Percentiles rank a stretch among this genome's conserved stretches.
These are phyloP conservation scores for Lecanoromycetidae sp. DNA, from an alignment of 2,329 filamentous ascomycete species.

Conservation along the genomic window DNA sequence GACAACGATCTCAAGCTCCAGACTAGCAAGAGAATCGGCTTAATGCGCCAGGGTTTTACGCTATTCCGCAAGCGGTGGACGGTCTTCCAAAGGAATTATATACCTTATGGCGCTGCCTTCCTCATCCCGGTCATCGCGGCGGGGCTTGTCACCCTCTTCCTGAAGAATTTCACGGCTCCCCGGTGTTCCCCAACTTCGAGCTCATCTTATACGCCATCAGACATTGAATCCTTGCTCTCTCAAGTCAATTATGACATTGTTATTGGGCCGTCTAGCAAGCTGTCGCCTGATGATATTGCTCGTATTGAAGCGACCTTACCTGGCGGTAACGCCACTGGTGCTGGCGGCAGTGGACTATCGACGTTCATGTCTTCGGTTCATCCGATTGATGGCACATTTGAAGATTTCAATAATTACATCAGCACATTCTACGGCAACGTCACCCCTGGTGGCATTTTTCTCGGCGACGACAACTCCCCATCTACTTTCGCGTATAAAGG, in stretches of 20 bases:
- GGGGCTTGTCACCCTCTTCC: constrained; percentile 64
- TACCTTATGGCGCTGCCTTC: constrained; percentile 63
- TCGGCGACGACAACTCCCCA: constrained; percentile 47
- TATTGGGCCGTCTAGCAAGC: constrained; percentile 26
- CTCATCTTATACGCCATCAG: constrained; percentile 27
- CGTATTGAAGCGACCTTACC: constrained; percentile 22
- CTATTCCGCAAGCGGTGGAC: constrained; percentile 67
- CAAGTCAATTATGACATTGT: constrained; percentile 26
- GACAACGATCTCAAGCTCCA: constrained; percentile 34
- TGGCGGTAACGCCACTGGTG: constrained; percentile 18
- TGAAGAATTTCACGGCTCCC: constrained; percentile 44
- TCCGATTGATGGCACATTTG: constrained; percentile 46
- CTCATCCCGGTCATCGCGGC: constrained; percentile 68
- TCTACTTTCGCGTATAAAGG: constrained; percentile 62
- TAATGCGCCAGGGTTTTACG: constrained; percentile 57
- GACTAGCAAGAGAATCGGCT: constrained; percentile 57
- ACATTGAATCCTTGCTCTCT: constrained; percentile 23
- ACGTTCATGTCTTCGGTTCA: constrained; percentile 32
- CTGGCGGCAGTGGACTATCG: constrained; percentile 22
- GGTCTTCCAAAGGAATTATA: constrained; percentile 64
- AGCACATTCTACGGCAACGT: constrained; percentile 51
- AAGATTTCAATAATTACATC: constrained; percentile 58
- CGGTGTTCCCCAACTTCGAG: constrained; percentile 44
- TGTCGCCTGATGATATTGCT: constrained; percentile 21
- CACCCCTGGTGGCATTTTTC: constrained; percentile 68